phyloP scores from a whole-genome alignment of 1,284 basidiomycete species.

The Pseudozyma tsukubaensis region DNA sequence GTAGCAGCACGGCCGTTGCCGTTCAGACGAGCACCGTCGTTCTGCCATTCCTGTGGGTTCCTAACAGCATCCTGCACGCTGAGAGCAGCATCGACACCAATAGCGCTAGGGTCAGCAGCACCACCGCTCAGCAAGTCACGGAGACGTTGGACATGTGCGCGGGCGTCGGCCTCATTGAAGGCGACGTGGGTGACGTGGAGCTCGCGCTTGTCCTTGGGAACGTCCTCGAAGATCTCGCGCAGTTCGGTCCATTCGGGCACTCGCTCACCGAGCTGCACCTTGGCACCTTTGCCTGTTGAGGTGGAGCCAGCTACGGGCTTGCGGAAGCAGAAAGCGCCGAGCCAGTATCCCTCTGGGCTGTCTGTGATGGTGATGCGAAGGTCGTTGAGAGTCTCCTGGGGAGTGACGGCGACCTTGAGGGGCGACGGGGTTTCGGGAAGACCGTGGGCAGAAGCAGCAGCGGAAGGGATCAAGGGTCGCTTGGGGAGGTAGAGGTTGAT shows the following conservation, averaged over 20 bases:
- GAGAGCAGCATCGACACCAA: slow-evolving; percentile 71
- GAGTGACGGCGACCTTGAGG: slow-evolving; percentile 64
- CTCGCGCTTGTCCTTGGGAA: slow-evolving; percentile 55
- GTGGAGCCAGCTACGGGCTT: slow-evolving; percentile 27
- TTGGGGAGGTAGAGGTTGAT: slow-evolving; percentile 63
- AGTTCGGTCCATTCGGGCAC: slow-evolving; percentile 66
- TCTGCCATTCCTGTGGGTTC: slow-evolving; percentile 68
- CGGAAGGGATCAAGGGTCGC: slow-evolving; percentile 63
- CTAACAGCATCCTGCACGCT: slow-evolving; percentile 72
- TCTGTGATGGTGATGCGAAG: slow-evolving; percentile 65
- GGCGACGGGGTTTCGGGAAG: slow-evolving; percentile 65
- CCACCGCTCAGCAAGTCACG: slow-evolving; percentile 71
- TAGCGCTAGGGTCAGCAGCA: slow-evolving; percentile 69
- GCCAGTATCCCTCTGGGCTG: slow-evolving; percentile 68
- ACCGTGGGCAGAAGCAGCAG: slow-evolving; percentile 48
- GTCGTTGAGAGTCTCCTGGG: slow-evolving; percentile 67
- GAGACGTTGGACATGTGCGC: slow-evolving; percentile 71
- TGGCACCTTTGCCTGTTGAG: slow-evolving; percentile 29
- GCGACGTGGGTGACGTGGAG: slow-evolving; percentile 69
- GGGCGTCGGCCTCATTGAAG: slow-evolving; percentile 72
- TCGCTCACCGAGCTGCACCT: slow-evolving; percentile 49
- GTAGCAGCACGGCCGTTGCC: slow-evolving; percentile 27
- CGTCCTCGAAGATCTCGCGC: slow-evolving; percentile 60
- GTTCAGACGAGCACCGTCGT: slow-evolving; percentile 26
- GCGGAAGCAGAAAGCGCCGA: slow-evolving; percentile 66